A percentile compares a stretch with the other conserved stretches of the same genome.
phyloP scores from a whole-genome alignment of 352 stramenopile species.

The Pythium brachiatum region DNA sequence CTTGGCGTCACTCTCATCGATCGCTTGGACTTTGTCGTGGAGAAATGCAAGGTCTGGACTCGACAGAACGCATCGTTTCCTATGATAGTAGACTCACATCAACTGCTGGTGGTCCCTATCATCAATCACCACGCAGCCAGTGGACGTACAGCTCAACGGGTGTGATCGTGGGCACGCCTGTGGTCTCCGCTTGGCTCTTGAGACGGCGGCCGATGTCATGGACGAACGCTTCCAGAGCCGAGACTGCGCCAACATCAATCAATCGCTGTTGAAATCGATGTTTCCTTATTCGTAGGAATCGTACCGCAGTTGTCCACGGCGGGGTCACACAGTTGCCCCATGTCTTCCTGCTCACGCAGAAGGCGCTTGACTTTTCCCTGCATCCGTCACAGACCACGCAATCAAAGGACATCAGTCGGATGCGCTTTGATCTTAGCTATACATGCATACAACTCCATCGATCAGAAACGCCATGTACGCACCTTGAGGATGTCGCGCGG shows the following conservation, averaged over 20 bases:
- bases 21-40: slow-evolving; percentile 45
- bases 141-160: slow-evolving; percentile 57
- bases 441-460: not conserved
- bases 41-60: slow-evolving; percentile 49
- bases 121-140: too few relatives aligned
- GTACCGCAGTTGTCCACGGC: slow-evolving; percentile 47
- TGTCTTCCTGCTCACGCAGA: slow-evolving; percentile 65
- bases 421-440: not conserved
- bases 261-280: not conserved
- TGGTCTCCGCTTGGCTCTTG: slow-evolving; percentile 23
- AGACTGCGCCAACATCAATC: slow-evolving; percentile 28
- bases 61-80: slow-evolving; percentile 53
- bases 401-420: not conserved
- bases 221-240: slow-evolving; percentile 58
- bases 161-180: slow-evolving; percentile 33
- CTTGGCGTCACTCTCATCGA: slow-evolving; percentile 61
- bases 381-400: not conserved
- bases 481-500: slow-evolving; percentile 65
- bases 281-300: not conserved
- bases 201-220: slow-evolving; percentile 52
- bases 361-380: slow-evolving; percentile 62
- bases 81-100: slow-evolving; percentile 13
- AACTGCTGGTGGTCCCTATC: slow-evolving; percentile 1
- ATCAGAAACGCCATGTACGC: not conserved
- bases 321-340: slow-evolving; percentile 61